phyloP scores from a whole-genome alignment of 805 yeast genomes.

The Metschnikowia anglica region DNA sequence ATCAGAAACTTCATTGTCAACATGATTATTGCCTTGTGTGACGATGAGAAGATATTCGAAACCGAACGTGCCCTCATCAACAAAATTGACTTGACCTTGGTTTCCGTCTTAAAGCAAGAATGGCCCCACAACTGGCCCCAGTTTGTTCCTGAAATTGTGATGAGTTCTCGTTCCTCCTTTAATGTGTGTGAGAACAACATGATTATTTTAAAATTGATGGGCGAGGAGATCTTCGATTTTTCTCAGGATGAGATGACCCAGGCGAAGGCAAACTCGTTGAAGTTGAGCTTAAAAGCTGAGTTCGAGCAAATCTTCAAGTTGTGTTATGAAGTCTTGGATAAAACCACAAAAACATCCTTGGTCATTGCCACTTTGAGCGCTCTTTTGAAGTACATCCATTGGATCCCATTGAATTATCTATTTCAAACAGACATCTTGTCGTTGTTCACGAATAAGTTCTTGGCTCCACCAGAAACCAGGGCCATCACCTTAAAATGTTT shows the following conservation, averaged over 20 bases:
- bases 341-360: conserved; percentile 79
- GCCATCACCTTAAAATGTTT: conserved; percentile 85
- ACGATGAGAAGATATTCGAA: conserved; percentile 69
- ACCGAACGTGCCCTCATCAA: conserved; percentile 80
- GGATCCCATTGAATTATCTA: conserved; percentile 91
- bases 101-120: conserved; percentile 92
- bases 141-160: conserved; percentile 89
- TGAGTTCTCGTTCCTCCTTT: conserved; percentile 76
- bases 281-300: conserved; percentile 81
- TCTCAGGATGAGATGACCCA: conserved; percentile 97
- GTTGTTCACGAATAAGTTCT: conserved; percentile 70
- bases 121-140: conserved; percentile 99
- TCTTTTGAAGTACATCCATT: conserved; percentile 79
- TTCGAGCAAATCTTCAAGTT: conserved; percentile 90
- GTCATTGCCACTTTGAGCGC: conserved; percentile 82
- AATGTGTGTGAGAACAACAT: conserved; percentile 97
- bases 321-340: conserved; percentile 90
- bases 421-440: conserved; percentile 83
- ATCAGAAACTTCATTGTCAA: conserved; percentile 91
- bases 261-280: conserved; percentile 83
- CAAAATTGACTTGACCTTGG: conserved; percentile 91
- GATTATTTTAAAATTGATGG: conserved; percentile 82
- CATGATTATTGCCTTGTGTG: conserved; percentile 90
- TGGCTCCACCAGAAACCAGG: conserved; percentile 76
- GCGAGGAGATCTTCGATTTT: conserved; percentile 95